Conservation (phyloP, 805 yeast species). For the Candida nitratophila region DNA sequence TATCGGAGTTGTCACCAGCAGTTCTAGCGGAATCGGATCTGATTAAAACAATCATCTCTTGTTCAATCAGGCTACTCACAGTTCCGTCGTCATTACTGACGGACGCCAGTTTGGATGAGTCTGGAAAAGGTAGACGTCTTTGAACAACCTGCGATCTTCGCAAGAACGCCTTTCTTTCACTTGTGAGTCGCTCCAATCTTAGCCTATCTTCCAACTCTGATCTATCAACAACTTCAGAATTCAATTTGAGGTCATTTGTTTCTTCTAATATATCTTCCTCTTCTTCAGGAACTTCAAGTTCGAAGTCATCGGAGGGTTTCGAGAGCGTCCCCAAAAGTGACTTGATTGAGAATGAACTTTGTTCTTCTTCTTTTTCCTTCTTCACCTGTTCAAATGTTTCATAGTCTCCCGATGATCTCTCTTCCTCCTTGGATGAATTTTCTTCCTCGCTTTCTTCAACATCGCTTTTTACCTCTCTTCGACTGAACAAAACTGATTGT, state of each 20-base stretch:
- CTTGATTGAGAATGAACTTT: conserved; percentile 1
- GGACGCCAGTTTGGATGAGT: neutral
- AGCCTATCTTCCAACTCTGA: conserved; percentile 16
- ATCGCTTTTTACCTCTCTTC: conserved; percentile 6
- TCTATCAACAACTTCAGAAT: neutral
- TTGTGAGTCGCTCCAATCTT: conserved; percentile 7
- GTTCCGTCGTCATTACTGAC: neutral
- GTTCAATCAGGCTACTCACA: conserved; percentile 17
- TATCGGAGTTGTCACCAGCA: conserved; percentile 8
- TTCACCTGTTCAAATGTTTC: too few species aligned
- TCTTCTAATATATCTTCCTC: conserved; percentile 9
- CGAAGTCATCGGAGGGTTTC: conserved; percentile 34
- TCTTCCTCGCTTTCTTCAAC: conserved; percentile 14
- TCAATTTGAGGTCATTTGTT: neutral
- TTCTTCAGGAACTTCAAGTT: conserved; percentile 29
- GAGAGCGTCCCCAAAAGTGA: conserved; percentile 11
- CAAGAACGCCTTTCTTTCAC: conserved; percentile 13
- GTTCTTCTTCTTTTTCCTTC: neutral
- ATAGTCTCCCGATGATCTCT: conserved; percentile 5
- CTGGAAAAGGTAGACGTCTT: conserved; percentile 27
- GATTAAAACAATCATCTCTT: conserved; percentile 30
- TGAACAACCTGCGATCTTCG: conserved; percentile 44
- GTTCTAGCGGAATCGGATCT: conserved; percentile 34
- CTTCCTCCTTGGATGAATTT: too few species aligned
- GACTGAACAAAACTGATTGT: conserved; percentile 29